These are phyloP conservation scores for Penicillium sp. DNA, from an alignment of 2,329 filamentous ascomycete species.

Conservation along the genomic window DNA sequence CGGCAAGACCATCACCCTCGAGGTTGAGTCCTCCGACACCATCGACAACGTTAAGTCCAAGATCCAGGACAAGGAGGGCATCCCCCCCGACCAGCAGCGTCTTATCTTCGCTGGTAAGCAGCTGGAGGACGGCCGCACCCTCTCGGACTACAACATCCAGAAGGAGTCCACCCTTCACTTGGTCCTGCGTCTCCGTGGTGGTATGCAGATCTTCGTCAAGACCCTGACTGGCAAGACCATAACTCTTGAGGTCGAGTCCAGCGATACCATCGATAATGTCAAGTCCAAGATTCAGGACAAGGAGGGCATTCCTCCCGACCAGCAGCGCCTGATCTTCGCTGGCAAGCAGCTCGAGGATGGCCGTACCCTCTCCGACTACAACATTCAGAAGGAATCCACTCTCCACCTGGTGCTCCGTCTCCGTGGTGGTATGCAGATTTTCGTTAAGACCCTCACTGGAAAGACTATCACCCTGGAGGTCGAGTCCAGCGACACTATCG, in stretches of 20 bases:
- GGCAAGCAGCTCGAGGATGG: conserved; percentile 97
- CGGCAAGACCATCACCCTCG: conserved; percentile 58
- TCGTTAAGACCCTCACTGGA: conserved; percentile 64
- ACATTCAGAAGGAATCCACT: conserved; percentile 91
- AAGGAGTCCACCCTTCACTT: conserved; percentile 70
- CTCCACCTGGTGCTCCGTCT: conserved; percentile 84
- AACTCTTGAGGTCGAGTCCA: conserved; percentile 67
- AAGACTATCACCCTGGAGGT: conserved; percentile 95
- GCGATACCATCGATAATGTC: conserved; percentile 92
- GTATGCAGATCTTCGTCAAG: conserved; percentile 65
- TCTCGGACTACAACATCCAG: conserved; percentile 59
- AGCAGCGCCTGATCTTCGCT: conserved; percentile 94
- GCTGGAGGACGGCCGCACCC: conserved; percentile 58
- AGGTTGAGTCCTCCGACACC: conserved; percentile 51
- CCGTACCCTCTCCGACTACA: conserved; percentile 87
- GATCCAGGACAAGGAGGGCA: conserved; percentile 62
- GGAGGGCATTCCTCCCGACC: conserved; percentile 93
- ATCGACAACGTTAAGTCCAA: conserved; percentile 61
- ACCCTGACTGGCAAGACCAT: conserved; percentile 65
- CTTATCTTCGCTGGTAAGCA: conserved; percentile 61
- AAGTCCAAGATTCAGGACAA: conserved; percentile 98
- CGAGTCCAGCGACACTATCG: conserved; percentile 85
- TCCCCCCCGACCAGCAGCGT: conserved; percentile 60
- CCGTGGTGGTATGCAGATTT: conserved; percentile 72
- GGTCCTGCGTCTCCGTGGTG: conserved; percentile 70